Evolutionary conservation across 306 rosid species (phyloP).

Genomic region (Dalbergia cochinchinensis): DNA sequence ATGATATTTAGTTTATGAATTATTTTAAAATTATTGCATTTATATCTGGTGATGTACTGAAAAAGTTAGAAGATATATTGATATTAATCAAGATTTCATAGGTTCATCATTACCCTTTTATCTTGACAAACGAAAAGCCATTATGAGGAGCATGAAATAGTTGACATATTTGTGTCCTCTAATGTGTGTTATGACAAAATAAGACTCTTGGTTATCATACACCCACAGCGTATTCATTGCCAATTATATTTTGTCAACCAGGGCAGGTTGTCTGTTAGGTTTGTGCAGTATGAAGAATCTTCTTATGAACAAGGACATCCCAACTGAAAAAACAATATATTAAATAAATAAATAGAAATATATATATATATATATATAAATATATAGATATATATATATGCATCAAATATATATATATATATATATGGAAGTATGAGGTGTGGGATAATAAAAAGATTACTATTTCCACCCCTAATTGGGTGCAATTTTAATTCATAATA

Average conservation of each 20-base stretch:
- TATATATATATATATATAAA: no score
- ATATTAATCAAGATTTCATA: not conserved
- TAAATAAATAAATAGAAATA: not conserved
- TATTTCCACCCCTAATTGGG: no score
- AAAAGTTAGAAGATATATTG: not conserved
- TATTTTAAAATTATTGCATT: not conserved
- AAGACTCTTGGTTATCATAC: not conserved
- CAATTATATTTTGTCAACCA: slow-evolving; percentile 13
- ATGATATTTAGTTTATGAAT: not conserved
- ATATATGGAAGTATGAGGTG: no score
- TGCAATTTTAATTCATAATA: not conserved
- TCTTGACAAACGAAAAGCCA: slow-evolving; percentile 6
- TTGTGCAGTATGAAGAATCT: slow-evolving; percentile 29
- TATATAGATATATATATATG: no score
- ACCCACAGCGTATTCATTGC: not conserved
- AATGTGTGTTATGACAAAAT: slow-evolving; percentile 9
- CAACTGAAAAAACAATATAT: not conserved
- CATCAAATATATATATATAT: no score
- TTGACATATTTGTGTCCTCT: slow-evolving; percentile 41
- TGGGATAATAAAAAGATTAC: no score
- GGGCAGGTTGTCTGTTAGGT: slow-evolving; percentile 31
- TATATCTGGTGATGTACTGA: not conserved
- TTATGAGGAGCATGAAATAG: slow-evolving; percentile 43
- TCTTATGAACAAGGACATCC: slow-evolving; percentile 4
- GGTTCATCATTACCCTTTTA: not conserved